Evolutionary conservation across 257 asterid genomes (phyloP).

Genomic region (Primulina eburnea): DNA sequence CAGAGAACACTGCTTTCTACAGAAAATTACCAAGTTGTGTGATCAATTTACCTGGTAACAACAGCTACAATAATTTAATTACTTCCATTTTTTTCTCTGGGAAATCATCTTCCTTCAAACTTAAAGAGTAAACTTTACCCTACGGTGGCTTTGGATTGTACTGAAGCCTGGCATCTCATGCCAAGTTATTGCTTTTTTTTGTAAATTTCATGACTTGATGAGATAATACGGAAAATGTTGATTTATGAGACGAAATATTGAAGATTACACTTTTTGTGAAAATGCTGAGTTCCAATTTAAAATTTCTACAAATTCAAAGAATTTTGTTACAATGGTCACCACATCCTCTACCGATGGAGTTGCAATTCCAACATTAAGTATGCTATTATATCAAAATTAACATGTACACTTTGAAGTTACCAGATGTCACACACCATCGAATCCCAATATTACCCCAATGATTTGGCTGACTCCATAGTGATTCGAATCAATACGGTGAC

Average conservation of each 20-base stretch:
- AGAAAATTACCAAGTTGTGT: conserved; percentile 40
- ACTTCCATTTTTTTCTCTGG: not conserved
- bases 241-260: not conserved
- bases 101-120: not conserved
- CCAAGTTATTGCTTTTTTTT: too few species aligned
- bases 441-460: not conserved
- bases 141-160: not conserved
- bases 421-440: not conserved
- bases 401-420: too few species aligned
- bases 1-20: conserved; percentile 35
- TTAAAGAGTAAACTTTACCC: not conserved
- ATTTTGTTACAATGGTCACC: not conserved
- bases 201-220: not conserved
- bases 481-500: too few species aligned
- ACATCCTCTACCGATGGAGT: not conserved
- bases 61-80: not conserved
- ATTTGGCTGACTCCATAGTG: too few species aligned
- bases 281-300: too few species aligned
- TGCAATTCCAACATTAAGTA: too few species aligned
- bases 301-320: too few species aligned
- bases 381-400: not conserved
- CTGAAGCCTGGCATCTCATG: not conserved
- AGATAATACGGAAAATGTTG: too few species aligned
- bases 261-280: too few species aligned
- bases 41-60: conserved; percentile 4